A percentile compares a stretch with the other conserved stretches of the same genome.
phyloP scores from a whole-genome alignment of 495 filamentous ascomycete species.

The Aspergillus homomorphus region DNA sequence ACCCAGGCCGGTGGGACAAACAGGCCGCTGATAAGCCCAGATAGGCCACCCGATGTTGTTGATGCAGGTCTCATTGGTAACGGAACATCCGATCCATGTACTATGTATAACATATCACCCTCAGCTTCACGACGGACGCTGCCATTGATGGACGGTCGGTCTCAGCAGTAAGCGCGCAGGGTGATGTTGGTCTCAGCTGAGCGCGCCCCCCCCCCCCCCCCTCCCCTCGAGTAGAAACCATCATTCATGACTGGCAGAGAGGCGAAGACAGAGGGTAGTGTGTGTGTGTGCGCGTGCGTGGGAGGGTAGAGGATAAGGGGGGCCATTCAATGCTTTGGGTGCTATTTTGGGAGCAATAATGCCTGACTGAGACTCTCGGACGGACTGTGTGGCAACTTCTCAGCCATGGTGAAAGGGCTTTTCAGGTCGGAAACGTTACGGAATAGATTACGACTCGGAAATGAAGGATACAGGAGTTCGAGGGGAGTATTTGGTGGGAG shows the following conservation, averaged over 20 bases:
- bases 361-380: constrained; percentile 9
- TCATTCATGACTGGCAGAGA: constrained; percentile 11
- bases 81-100: constrained; percentile 12
- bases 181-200: constrained; percentile 3
- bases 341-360: constrained; percentile 19
- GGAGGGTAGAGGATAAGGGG: not conserved
- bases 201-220: too few relatives aligned
- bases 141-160: constrained; percentile 11
- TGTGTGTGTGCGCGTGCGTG: too few relatives aligned
- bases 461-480: too few relatives aligned
- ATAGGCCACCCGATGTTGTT: constrained; percentile 8
- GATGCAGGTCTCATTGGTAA: constrained; percentile 16
- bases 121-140: constrained; percentile 1
- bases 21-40: constrained; percentile 21
- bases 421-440: not conserved
- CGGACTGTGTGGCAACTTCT: constrained; percentile 14
- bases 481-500: not conserved
- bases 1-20: constrained; percentile 19
- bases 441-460: not conserved
- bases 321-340: constrained; percentile 7
- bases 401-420: constrained; percentile 9
- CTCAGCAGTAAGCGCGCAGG: constrained; percentile 18
- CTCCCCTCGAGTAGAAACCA: not conserved
- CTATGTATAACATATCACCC: constrained; percentile 13
- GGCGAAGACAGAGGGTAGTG: not conserved